Conservation (phyloP, 139 green algal species). For the Coccomyxa sp. region DNA sequence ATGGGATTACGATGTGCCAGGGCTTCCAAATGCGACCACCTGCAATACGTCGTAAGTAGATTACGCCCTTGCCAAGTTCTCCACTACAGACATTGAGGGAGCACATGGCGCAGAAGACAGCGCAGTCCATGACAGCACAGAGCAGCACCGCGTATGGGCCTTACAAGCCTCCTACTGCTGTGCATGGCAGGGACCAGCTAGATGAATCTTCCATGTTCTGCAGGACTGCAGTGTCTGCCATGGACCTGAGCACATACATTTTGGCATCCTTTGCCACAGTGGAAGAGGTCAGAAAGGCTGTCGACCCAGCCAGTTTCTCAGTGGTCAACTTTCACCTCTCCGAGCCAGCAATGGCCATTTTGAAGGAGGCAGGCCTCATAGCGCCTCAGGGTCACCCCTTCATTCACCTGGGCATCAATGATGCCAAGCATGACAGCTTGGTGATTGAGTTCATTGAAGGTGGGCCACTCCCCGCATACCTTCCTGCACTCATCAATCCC, state of each 20-base stretch:
- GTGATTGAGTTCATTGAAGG: not conserved
- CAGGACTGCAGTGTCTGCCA: not conserved
- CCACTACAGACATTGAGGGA: not conserved
- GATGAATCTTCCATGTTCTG: too few species aligned
- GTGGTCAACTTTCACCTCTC: not conserved
- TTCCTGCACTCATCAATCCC: too few species aligned
- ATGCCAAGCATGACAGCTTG: not conserved
- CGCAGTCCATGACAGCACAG: too few species aligned
- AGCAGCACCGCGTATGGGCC: too few species aligned
- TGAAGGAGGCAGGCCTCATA: not conserved
- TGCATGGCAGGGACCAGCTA: too few species aligned
- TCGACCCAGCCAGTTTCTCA: not conserved
- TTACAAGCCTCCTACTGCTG: too few species aligned
- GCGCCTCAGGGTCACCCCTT: not conserved
- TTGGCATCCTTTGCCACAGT: not conserved
- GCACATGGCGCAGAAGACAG: too few species aligned
- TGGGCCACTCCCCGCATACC: too few species aligned
- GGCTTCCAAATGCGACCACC: not conserved
- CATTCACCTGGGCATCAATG: not conserved
- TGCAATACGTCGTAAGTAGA: not conserved
- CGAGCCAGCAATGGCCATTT: not conserved
- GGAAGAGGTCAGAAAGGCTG: not conserved
- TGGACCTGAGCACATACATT: not conserved
- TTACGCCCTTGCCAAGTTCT: not conserved
- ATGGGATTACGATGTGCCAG: not conserved